Base-by-base conservation (phyloP, 768 basidiomycete species). In the Gymnopilus dilepis region DNA sequence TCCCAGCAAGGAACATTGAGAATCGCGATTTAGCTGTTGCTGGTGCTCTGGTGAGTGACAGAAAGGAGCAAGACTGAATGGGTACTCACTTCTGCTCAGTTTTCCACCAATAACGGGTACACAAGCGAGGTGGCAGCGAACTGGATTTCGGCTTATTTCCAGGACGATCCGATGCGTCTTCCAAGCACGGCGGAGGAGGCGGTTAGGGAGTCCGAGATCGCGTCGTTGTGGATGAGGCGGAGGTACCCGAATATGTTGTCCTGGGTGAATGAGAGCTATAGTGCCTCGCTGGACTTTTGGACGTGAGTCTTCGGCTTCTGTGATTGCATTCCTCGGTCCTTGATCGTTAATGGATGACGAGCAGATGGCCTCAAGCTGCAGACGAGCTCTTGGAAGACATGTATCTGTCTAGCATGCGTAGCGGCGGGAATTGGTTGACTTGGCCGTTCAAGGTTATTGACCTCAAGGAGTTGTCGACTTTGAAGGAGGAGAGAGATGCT, bases 71-170 rank as follows among this genome's bases (percentile, higher is more conserved):
- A 19, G 4, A 12, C 7, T 11, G 24, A 56, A 31, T 9, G 15
- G 34, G 11, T 2, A 15, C 9, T 61, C 22, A 21, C n/a, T n/a
- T 38, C 34, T 31, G 5, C n/a, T 9, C 59, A 89, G 88, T 82
- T 86, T 63, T 80, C 84, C 0, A 75, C 83, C 0, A 85, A 86
- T 66, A 78, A 78, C 37, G 83, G 85, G 9, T 87, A 88, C 58
- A 72, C 78, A 0, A 80, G 67, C 57, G 87, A 89, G 73, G 80
- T 84, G 1, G 73, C 72, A 2, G 78, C 87, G 0, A 86, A 89
- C 64, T 89, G 86, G 86, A 85, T 87, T 48, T 86, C 86, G 0
- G 79, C 86, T 3, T 86, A 87, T 67, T 88, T 90, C 66, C 78
- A 82, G 0, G 69, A 68, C 1, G 88, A 90, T 62, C 63, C 67